Evolutionary conservation across 257 asterid species (phyloP).

Genomic region (Solanum verrucosum): DNA sequence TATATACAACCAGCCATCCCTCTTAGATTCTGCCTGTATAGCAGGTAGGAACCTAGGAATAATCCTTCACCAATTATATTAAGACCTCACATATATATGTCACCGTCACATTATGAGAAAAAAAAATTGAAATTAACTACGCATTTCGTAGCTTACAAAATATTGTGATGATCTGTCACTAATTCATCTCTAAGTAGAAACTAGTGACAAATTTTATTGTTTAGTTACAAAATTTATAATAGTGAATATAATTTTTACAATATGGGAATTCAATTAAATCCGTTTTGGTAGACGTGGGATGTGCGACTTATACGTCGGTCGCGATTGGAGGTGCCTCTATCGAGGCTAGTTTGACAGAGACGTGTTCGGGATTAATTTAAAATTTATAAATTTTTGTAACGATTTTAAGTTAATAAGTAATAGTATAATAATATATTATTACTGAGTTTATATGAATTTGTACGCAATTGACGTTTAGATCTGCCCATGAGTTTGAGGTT

Average conservation of each 20-base stretch:
- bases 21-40: not conserved
- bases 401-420: not conserved
- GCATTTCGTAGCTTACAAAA: not conserved
- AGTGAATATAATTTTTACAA: too few species aligned
- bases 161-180: not conserved
- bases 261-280: too few species aligned
- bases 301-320: too few species aligned
- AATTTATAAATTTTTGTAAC: too few species aligned
- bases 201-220: not conserved
- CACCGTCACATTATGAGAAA: not conserved
- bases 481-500: not conserved
- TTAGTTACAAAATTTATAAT: not conserved
- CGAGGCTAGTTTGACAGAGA: too few species aligned
- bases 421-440: too few species aligned
- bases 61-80: not conserved
- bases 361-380: too few species aligned
- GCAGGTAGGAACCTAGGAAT: not conserved
- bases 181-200: not conserved
- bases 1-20: not conserved
- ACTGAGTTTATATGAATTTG: fast-evolving
- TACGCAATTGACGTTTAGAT: not conserved
- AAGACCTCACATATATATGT: not conserved
- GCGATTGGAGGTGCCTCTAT: too few species aligned
- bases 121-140: too few species aligned
- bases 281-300: too few species aligned